These are phyloP conservation scores for Penicillium sp. DNA, from an alignment of 2,329 filamentous ascomycete genomes.

Conservation along the genomic window DNA sequence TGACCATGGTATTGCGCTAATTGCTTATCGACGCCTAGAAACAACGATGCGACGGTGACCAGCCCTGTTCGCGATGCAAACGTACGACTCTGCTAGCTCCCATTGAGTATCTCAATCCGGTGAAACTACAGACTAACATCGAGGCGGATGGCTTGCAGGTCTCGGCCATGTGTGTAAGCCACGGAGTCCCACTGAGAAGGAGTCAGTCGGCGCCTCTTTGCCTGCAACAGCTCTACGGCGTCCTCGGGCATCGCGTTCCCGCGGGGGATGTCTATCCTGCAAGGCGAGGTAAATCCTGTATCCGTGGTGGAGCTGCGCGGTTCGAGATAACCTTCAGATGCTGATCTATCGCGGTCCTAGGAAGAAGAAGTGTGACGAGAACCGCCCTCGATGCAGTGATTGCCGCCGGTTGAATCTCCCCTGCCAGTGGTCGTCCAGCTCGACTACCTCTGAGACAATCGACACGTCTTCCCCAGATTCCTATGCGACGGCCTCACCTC, in stretches of 20 bases:
- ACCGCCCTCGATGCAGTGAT: conserved; percentile 34
- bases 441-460: conserved; percentile 5
- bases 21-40: conserved; percentile 22
- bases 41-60: conserved; percentile 37
- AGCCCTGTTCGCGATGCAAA: conserved; percentile 35
- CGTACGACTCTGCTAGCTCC: conserved; percentile 21
- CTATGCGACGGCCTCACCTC: conserved; percentile 5
- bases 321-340: background rate
- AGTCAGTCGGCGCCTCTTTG: background rate
- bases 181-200: conserved; percentile 19
- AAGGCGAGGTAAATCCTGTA: conserved; percentile 31
- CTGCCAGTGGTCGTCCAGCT: conserved; percentile 27
- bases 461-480: conserved; percentile 11
- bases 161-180: conserved; percentile 34
- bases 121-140: background rate
- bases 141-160: conserved; percentile 17
- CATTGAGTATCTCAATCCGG: background rate
- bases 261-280: conserved; percentile 36
- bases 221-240: conserved; percentile 19
- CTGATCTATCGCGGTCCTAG: conserved; percentile 14
- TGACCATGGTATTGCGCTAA: background rate
- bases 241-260: conserved; percentile 35
- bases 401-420: conserved; percentile 35
- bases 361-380: conserved; percentile 37
- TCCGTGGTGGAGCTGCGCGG: conserved; percentile 14